Base-by-base conservation (phyloP, 2,329 filamentous ascomycete species). In the Aspergillus terreus region DNA sequence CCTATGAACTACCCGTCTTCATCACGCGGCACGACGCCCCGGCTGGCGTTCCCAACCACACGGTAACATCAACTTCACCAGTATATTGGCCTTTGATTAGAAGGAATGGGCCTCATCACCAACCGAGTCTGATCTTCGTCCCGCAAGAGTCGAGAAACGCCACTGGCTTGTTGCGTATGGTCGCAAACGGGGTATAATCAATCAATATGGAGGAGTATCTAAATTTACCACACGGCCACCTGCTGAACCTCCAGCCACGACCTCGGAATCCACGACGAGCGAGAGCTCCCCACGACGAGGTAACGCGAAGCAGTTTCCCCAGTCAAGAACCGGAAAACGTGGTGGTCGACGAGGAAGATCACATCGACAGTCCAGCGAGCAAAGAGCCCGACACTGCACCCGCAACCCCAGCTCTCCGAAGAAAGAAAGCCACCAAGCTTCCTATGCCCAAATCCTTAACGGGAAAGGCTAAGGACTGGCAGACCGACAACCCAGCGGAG, bases 191-290 rank as follows among this genome's bases (percentile, higher is more conserved):
- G 15, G 19, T 23, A 6, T 15, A 42, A 43, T 49, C 54, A 64
- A 54, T 25, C 27, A 30, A 30, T 9, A 69, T 69, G 66, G 62
- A 62, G 41, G 55, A 54, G 36, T 49, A 55, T 41, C 55, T 68
- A 43, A 56, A 65, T 52, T 52, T 66, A 42, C 62, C 64, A 10
- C 60, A 63, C 42, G 62, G 61, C 54, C 63, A 67, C 44, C 49
- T 67, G 10, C 58, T 68, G 46, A 68, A 66, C 45, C 59, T 68
- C 33, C 61, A 61, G 35, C 53, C 63, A 35, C 65, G 64, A 48
- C 51, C 54, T 30, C 55, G 54, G 14, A 44, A 54, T 40, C 50
- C 40, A 35, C 53, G 52, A 33, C 50, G 41, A 45, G 38, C 15
- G 38, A 54, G 30, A 42, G 21, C 45, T 50, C 35, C 59, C 58